These are phyloP conservation scores for Mucuna pruriens DNA, from an alignment of 306 rosid genomes.

Conservation along the genomic window DNA sequence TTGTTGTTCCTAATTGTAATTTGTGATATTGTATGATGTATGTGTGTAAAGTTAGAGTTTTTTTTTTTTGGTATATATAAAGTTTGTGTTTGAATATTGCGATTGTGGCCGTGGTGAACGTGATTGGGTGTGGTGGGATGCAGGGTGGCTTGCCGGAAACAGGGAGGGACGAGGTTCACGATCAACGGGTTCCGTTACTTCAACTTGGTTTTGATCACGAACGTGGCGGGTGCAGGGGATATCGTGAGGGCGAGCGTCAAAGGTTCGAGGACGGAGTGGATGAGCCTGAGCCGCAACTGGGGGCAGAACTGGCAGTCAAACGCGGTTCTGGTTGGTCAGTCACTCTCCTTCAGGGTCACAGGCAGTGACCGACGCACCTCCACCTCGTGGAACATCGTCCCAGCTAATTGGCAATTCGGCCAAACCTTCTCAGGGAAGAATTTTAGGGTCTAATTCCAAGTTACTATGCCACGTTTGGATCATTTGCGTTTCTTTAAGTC, in stretches of 20 bases:
- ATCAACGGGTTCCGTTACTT: constrained; percentile 27
- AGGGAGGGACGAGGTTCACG: constrained; percentile 67
- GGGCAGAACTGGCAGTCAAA: constrained; percentile 30
- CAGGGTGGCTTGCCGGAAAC: constrained; percentile 62
- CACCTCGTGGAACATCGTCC: constrained; percentile 67
- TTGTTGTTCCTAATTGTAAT: too few species aligned
- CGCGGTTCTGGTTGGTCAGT: constrained; percentile 60
- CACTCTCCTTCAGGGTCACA: constrained; percentile 73
- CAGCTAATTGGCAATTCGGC: constrained; percentile 71
- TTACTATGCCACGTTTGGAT: constrained; percentile 12
- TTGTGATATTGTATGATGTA: too few species aligned
- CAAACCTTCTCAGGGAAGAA: constrained; percentile 73
- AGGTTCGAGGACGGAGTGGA: not conserved
- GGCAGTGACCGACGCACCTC: constrained; percentile 66
- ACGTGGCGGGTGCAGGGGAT: constrained; percentile 12
- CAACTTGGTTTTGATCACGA: constrained; percentile 15
- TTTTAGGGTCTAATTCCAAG: constrained; percentile 47
- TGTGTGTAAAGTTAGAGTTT: too few species aligned
- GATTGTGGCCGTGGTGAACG: not conserved
- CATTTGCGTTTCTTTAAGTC: not conserved
- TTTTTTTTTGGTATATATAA: too few species aligned
- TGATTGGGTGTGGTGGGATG: not conserved
- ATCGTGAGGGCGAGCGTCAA: constrained; percentile 12
- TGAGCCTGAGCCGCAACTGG: not conserved
- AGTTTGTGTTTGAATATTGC: too few species aligned